Base-by-base conservation (phyloP, 768 basidiomycete species). In the Rubroboletus pulcherrimus region DNA sequence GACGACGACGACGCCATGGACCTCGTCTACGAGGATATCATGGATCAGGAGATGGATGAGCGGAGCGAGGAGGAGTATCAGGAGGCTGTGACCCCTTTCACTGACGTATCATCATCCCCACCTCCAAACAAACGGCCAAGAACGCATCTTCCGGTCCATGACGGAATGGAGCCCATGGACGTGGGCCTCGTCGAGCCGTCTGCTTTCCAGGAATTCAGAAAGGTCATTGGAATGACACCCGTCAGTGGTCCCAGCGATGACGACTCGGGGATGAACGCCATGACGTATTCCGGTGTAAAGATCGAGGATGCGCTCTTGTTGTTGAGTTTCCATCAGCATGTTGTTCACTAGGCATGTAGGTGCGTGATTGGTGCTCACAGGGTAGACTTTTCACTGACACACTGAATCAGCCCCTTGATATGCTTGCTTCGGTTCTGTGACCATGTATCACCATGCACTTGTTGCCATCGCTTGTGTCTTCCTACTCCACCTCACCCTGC, bases 251-350 rank as follows among this genome's bases (percentile, higher is more conserved):
- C 63, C 29, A 62, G 56, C 33, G 71, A 70, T 37, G 55, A 71
- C 24, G 66, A 63, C 17, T 48, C 62, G 19, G 70, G 70, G 49
- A 47, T 65, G 64, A 61, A 59, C 45, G 64, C 73, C 12, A 53
- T 62, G 46, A 71, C 64, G 41, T 78, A 70, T 56, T 79, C 77
- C 55, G 83, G 83, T 46, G 81, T 87, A 57, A 83, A 78, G 64
- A 76, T 88, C 49, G 89, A 90, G 69, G 89, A 91, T 62, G 89
- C 89, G 5, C 71, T 88, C 33, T 71, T 91, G 39, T 75, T 91
- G 49, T 77, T 91, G 59, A 83, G 82, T 68, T 91, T 91, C 75
- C 84, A 87, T 64, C 82, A 85, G 44, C 82, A 85, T 61, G 76
- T 78, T 59, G 79, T 81, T 60, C 83, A 80, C 57, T 84, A 74